Evolutionary conservation across 169 alveolate species (phyloP), one percentile per base, ranked within the genome.

Genomic region (Plasmodium gonderi): DNA sequence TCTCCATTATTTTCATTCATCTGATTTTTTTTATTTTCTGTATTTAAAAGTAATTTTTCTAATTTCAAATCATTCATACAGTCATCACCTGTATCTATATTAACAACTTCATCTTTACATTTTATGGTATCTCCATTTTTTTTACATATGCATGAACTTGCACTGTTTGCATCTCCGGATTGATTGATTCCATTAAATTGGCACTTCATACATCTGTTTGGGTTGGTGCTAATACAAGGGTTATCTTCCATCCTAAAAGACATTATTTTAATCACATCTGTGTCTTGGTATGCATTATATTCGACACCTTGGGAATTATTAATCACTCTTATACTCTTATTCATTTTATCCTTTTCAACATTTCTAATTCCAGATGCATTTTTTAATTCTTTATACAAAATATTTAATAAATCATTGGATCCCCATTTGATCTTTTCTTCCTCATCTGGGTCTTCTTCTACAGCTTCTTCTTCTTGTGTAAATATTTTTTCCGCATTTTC

Each of bases 341-440:
- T 29, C 36, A 42, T 31, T 2, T 20, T 31, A n/a, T 31, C 54
- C 8, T 31, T 31, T 20, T 31, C 79, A 12, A 20, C 17, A 8
- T 36, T 36, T 42, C 44, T n/a, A 69, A 29, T 69, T 20, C 44
- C 42, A 42, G 85, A 2, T 5, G 72, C 38, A 36, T 44, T 77
- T 77, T 77, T 77, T 23, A 77, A 54, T 12, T 77, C 85, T 2
- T 77, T 77, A 33, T 77, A 29, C 49, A 77, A 20, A 29, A 77
- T 77, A 36, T 9, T 45, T 8, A 77, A 9, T 23, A 77, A n/a
- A 77, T 36, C 72, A 17, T 77, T 77, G 3, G 85, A 77, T 8
- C n/a, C 36, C 68, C 64, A 9, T 42, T 45, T 77, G 0, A 17
- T 77, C 7, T 44, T 77, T 12, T 20, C 74, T 12, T 45, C 68